Base-by-base conservation (phyloP, 2,329 filamentous ascomycete species). In the Geosmithia flava region DNA sequence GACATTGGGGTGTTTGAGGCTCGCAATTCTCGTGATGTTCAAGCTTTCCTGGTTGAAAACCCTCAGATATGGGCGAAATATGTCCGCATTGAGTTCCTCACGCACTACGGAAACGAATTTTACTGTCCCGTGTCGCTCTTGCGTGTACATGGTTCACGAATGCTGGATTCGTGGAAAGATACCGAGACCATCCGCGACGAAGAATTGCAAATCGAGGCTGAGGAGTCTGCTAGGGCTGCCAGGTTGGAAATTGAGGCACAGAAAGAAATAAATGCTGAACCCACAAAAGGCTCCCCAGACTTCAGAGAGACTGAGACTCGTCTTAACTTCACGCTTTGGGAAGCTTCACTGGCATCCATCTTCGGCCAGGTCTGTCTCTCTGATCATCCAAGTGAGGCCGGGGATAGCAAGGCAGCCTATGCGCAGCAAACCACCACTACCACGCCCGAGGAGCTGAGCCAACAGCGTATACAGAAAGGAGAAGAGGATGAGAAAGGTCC, bases 51-150 rank as follows among this genome's bases (percentile, higher is more conserved):
- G 15, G 77, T 98, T n/a, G 82, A 93, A 56, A 93, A 96, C 57
- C 90, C 93, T 1, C 80, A 93, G 52, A 97, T 97, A 45, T 98
- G 89, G 85, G 90, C 93, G 42, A 82, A 91, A 53, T 98, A 97
- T 65, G 67, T 98, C 42, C 81, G 88, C 20, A 81, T 98, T 50
- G 93, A 98, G 60, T 93, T 97, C 53, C 63, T 97, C 45, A 88
- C 81, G 4, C 91, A 98, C 62, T 98, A 91, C 62, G 93, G 93
- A 8, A 95, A 90, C 56, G 93, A 98, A 62, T 98, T 87, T 62
- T 98, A 95, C 62, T 98, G 93, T 59, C 93, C 93, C 0, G 71
- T 98, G 16, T 96, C 91, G 51, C 68, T 98, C 17, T 71, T 98
- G 47, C 80, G 93, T 48, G 85, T 98, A 5, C 93, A 98, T 64